Base-by-base conservation (phyloP, 1,139 yeast species). In the Lodderomyces margitis region DNA sequence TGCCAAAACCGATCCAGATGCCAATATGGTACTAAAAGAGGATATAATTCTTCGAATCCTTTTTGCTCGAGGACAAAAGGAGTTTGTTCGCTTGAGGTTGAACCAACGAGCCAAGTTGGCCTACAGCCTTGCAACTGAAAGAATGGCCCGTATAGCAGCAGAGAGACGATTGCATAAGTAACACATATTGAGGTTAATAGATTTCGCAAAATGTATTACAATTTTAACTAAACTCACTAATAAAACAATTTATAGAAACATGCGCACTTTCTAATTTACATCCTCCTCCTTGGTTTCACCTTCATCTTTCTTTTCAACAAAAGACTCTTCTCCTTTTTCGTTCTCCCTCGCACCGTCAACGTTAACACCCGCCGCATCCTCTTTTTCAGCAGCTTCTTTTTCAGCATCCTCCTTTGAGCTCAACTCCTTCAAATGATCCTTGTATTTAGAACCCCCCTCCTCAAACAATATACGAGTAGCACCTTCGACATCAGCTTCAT, bases 31-130 rank as follows among this genome's bases (percentile, higher is more conserved):
- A 3, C 65, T 68, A 9, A 77, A 82, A 5, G 89, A 86, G 52
- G 87, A 87, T 54, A 75, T 85, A 10, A 75, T 86, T 21, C 62
- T 87, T 43, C 68, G 94, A 40, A 70, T 85, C 20, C 59, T 87
- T 31, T 57, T 74, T n/a, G 57, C 70, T 14, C 63, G 63, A 46
- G 75, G 66, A 37, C 70, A 71, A 37, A 70, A 66, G 45, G 55
- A 63, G 3, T 74, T 59, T 53, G 80, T 85, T 3, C 72, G 79
- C 7, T 66, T 72, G 48, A 67, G 88, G 41, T 56, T 86, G 37
- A 78, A 75, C 19, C 84, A 80, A 53, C 67, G 91, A 42, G 86
- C 81, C 42, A 66, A 77, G 33, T 64, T 82, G 41, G 80, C 86
- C 0, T 81, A 78, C 48, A 78, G 81, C 36, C 68, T 83, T 36